Conservation (phyloP, 306 rosid species). For the Phaseolus lunatus region DNA sequence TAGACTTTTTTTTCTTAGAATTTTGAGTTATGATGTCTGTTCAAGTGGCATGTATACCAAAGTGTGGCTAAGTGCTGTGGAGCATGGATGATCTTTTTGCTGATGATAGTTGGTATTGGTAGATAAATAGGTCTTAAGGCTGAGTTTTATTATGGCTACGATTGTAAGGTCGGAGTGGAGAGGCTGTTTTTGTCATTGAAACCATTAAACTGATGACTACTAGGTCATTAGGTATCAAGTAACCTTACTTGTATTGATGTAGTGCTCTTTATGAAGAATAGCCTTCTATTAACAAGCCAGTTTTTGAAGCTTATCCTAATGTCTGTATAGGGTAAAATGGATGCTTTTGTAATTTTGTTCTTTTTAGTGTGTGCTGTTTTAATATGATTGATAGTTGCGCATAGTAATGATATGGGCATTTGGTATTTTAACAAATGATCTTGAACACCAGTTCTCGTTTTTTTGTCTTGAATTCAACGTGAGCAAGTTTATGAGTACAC, state of each 20-base stretch:
- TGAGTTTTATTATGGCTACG: constrained; percentile 5
- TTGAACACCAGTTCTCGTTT: neutral
- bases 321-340: neutral
- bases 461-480: neutral
- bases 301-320: neutral
- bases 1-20: neutral
- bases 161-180: neutral
- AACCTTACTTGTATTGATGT: neutral
- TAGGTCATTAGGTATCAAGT: neutral
- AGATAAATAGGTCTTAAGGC: constrained; percentile 5
- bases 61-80: constrained; percentile 1
- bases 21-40: constrained; percentile 6
- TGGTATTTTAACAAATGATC: constrained; percentile 1
- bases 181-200: neutral
- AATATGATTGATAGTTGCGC: neutral
- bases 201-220: neutral
- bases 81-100: neutral
- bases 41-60: constrained; percentile 1
- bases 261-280: neutral
- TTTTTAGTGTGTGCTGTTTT: neutral
- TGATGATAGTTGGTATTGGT: constrained; percentile 13
- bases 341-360: neutral
- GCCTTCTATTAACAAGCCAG: neutral
- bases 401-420: neutral
- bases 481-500: neutral